Evolutionary conservation across 257 asterid species (phyloP).

Genomic region (Oldenlandia corymbosa): DNA sequence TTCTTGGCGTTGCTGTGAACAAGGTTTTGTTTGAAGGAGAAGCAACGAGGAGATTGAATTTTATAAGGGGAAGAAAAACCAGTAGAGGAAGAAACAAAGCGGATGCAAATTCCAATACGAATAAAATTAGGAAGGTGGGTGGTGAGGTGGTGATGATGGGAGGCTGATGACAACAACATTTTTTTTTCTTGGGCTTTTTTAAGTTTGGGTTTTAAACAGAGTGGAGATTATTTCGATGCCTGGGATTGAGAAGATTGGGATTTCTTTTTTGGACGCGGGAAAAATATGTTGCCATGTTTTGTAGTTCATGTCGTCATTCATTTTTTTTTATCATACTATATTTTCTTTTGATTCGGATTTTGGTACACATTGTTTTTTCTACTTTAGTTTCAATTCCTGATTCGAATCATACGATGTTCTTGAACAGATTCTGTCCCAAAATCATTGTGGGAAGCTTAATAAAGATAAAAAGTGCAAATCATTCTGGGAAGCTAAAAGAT

Average conservation of each 20-base stretch:
- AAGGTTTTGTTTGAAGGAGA: not conserved
- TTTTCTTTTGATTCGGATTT: not conserved
- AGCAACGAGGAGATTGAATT: not conserved
- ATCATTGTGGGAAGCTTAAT: no score
- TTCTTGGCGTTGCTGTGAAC: not conserved
- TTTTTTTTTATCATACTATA: not conserved
- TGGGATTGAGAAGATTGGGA: not conserved
- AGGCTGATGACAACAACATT: conserved; percentile 2
- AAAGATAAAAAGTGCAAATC: no score
- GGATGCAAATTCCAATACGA: not conserved
- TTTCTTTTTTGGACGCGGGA: not conserved
- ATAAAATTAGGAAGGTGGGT: not conserved
- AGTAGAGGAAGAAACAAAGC: conserved; percentile 1
- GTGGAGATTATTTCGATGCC: no score
- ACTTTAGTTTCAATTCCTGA: no score
- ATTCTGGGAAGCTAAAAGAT: no score
- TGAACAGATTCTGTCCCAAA: no score
- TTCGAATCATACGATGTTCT: no score
- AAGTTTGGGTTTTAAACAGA: no score
- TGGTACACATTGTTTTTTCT: no score
- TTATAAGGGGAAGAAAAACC: not conserved
- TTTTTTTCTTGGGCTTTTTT: no score
- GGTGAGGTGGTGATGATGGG: not conserved
- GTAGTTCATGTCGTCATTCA: conserved; percentile 23
- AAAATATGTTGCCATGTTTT: conserved; percentile 29